A percentile compares a stretch with the other conserved stretches of the same genome.
These are phyloP conservation scores for Cutaneotrichosporon sp. DNA, from an alignment of 1,284 basidiomycete species.

Conservation along the genomic window DNA sequence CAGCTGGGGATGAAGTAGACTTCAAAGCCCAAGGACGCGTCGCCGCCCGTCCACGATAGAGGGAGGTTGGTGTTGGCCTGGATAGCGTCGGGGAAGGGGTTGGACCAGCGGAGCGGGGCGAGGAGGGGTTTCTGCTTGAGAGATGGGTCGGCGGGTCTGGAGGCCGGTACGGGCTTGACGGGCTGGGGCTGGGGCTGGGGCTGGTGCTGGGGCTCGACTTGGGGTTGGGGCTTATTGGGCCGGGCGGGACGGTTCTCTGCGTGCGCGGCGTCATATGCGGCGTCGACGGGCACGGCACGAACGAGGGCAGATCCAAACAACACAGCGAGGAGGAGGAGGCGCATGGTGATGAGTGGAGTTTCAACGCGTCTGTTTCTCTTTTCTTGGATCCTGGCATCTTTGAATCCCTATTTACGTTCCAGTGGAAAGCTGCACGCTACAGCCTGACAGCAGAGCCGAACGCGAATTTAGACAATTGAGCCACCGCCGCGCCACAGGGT, in stretches of 20 bases:
- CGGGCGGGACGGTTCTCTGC: no score
- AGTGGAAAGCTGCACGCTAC: no score
- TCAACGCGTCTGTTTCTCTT: no score
- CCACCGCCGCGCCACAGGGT: no score
- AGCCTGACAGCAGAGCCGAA: no score
- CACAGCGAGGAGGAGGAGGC: conserved; percentile 12
- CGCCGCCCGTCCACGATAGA: conserved; percentile 36
- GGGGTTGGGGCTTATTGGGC: no score
- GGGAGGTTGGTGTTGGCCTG: conserved; percentile 24
- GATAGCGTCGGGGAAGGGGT: conserved; percentile 15
- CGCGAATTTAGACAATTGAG: no score
- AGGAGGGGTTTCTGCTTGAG: background rate
- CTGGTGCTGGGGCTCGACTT: no score
- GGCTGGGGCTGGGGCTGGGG: no score
- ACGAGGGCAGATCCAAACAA: conserved; percentile 8
- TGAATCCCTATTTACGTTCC: no score
- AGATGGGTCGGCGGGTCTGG: background rate
- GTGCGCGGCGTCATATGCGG: conserved; percentile 1
- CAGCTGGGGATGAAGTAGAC: conserved; percentile 42
- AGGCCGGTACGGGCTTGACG: background rate
- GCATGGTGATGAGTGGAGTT: background rate
- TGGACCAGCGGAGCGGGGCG: conserved; percentile 19
- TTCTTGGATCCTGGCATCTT: no score
- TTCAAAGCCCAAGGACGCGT: conserved; percentile 23
- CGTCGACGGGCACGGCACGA: conserved; percentile 10